A percentile compares a stretch with the other conserved stretches of the same genome.
Evolutionary conservation across 441 rosid genomes (phyloP).

Genomic region (Euphorbia corollata): DNA sequence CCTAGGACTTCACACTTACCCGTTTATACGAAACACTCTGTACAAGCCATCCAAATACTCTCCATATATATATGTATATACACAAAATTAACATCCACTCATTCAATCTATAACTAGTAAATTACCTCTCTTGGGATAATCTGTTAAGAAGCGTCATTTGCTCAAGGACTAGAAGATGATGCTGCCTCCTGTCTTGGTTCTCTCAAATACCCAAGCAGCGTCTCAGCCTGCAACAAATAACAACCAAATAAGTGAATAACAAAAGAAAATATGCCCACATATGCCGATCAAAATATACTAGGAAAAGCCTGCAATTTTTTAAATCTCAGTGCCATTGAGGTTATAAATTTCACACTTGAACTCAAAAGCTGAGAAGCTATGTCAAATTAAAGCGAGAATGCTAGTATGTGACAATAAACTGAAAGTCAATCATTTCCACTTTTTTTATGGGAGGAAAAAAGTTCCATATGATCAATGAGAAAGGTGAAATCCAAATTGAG

Average conservation of each 20-base stretch:
- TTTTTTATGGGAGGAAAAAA: no score
- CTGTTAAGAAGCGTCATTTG: not conserved
- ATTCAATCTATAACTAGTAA: constrained; percentile 5
- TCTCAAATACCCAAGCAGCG: constrained; percentile 23
- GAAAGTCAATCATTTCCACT: no score
- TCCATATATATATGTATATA: no score
- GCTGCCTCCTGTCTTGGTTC: no score
- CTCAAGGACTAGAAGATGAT: constrained; percentile 16
- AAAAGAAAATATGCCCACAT: not conserved
- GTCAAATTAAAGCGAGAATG: not conserved
- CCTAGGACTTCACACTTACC: constrained; percentile 6
- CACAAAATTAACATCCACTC: not conserved
- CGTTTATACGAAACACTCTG: constrained; percentile 34
- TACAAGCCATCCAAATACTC: constrained; percentile 36
- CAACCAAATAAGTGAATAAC: not conserved
- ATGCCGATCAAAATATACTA: no score
- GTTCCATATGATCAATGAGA: no score
- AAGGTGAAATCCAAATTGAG: not conserved
- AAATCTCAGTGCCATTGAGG: no score
- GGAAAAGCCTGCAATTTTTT: no score
- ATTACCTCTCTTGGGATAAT: not conserved
- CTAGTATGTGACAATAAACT: no score
- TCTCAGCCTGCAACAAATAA: constrained; percentile 64
- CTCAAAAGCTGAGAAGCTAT: not conserved
- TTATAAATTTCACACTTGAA: no score